A percentile compares a stretch with the other conserved stretches of the same genome.
Conservation (phyloP, 139 green algal species). For the Spirogloea muscicola region DNA sequence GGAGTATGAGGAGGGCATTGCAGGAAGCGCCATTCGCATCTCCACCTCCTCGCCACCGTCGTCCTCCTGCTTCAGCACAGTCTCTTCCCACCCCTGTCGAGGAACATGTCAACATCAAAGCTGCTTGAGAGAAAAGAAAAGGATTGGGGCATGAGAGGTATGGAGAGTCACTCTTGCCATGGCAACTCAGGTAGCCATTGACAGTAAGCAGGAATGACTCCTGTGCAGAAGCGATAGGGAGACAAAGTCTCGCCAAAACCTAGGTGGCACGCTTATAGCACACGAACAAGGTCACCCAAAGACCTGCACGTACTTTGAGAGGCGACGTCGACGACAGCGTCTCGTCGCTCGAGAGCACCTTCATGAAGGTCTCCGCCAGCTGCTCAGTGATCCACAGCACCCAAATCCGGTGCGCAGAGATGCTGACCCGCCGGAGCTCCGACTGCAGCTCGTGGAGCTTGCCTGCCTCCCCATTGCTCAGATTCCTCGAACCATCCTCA, state of each 20-base stretch:
- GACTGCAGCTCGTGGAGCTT: slow-evolving; percentile 18
- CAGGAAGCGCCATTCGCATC: slow-evolving; percentile 78
- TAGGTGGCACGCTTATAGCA: too few species aligned
- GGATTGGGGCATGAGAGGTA: too few species aligned
- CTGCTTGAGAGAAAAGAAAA: not conserved
- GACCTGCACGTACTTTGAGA: slow-evolving; percentile 34
- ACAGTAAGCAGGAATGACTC: too few species aligned
- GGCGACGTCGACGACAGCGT: slow-evolving; percentile 23
- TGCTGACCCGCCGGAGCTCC: slow-evolving; percentile 31
- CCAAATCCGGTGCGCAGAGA: slow-evolving; percentile 58
- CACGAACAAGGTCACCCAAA: too few species aligned
- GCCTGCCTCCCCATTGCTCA: not conserved
- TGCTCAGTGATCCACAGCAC: slow-evolving; percentile 61
- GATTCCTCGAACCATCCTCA: not conserved
- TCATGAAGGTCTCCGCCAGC: slow-evolving; percentile 10
- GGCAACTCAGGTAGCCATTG: too few species aligned
- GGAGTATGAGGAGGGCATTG: slow-evolving; percentile 58
- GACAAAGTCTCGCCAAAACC: too few species aligned
- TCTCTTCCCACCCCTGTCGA: slow-evolving; percentile 64
- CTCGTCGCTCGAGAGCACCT: slow-evolving; percentile 20
- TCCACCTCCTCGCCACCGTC: slow-evolving; percentile 50
- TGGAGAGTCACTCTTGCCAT: too few species aligned
- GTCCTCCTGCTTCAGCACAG: slow-evolving; percentile 24
- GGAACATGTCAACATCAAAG: not conserved
- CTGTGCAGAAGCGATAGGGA: too few species aligned